phyloP scores from a whole-genome alignment of 768 basidiomycete species.

The Xerocomellus amylosporus region DNA sequence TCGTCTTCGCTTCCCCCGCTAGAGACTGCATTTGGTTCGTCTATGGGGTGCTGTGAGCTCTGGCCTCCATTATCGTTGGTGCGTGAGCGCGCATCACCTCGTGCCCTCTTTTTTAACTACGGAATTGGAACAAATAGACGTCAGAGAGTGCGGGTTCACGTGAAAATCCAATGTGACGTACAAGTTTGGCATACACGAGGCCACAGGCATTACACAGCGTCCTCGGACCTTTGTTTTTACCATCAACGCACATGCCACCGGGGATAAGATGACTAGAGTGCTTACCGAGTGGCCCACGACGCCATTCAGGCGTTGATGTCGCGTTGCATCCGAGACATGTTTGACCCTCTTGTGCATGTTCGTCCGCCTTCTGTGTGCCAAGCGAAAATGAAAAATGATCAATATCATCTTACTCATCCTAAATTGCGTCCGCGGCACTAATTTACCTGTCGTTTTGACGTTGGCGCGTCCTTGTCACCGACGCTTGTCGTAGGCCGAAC shows the following conservation, averaged over 20 bases:
- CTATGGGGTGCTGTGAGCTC: constrained; percentile 29
- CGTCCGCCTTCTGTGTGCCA: constrained; percentile 37
- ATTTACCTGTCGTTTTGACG: constrained; percentile 35
- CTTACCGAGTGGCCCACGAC: constrained; percentile 77
- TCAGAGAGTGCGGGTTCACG: constrained; percentile 22
- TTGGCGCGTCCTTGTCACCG: constrained; percentile 31
- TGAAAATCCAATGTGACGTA: constrained; percentile 41
- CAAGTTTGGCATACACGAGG: constrained; percentile 83
- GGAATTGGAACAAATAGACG: constrained; percentile 13
- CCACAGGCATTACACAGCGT: constrained; percentile 86
- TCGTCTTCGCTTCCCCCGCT: constrained; percentile 36
- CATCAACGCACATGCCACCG: constrained; percentile 25
- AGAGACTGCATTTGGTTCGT: constrained; percentile 25
- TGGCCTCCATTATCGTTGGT: constrained; percentile 26
- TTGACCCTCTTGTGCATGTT: constrained; percentile 56
- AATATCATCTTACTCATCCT: constrained; percentile 29
- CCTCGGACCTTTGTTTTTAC: constrained; percentile 57
- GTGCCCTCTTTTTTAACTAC: constrained; percentile 35
- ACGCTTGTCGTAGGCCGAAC: constrained; percentile 20
- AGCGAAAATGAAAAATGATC: constrained; percentile 20
- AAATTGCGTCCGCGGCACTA: constrained; percentile 27
- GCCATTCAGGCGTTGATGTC: constrained; percentile 86
- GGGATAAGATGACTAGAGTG: constrained; percentile 23
- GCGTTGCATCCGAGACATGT: constrained; percentile 79
- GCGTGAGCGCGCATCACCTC: constrained; percentile 32